These are phyloP conservation scores for Plasmodiophora brassicae DNA, from an alignment of 208 protist species.

Conservation along the genomic window DNA sequence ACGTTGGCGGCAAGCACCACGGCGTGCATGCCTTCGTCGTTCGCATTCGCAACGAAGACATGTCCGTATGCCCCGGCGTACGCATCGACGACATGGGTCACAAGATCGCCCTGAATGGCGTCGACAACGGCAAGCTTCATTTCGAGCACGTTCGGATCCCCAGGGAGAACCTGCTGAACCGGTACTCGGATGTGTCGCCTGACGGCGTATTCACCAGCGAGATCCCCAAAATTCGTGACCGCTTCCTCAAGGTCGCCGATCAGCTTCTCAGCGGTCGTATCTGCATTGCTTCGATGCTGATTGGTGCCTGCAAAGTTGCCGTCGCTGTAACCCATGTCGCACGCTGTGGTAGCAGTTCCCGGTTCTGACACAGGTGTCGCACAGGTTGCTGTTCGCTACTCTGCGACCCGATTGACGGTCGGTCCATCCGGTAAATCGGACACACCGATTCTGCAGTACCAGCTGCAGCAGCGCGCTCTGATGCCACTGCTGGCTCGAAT, in stretches of 20 bases:
- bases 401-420: constrained; percentile 41
- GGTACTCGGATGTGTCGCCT: constrained; percentile 44
- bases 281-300: constrained; percentile 48
- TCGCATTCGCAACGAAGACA: constrained; percentile 54
- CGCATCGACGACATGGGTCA: constrained; percentile 64
- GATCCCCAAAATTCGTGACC: constrained; percentile 43
- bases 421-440: constrained; percentile 50
- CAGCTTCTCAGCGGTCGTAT: constrained; percentile 52
- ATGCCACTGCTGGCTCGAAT: constrained; percentile 53
- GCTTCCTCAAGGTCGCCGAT: constrained; percentile 56
- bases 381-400: constrained; percentile 50
- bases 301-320: constrained; percentile 34
- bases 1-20: constrained; percentile 40
- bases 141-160: constrained; percentile 68
- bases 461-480: constrained; percentile 53
- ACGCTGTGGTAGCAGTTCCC: too few species aligned
- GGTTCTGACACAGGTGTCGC: too few species aligned
- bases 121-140: constrained; percentile 66
- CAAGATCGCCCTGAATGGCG: constrained; percentile 59
- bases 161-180: constrained; percentile 54
- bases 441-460: constrained; percentile 55
- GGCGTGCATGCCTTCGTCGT: constrained; percentile 62
- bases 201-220: constrained; percentile 55
- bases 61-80: constrained; percentile 43
- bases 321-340: too few species aligned